phyloP scores from a whole-genome alignment of 169 alveolate genomes.

The Plasmodium adleri region DNA sequence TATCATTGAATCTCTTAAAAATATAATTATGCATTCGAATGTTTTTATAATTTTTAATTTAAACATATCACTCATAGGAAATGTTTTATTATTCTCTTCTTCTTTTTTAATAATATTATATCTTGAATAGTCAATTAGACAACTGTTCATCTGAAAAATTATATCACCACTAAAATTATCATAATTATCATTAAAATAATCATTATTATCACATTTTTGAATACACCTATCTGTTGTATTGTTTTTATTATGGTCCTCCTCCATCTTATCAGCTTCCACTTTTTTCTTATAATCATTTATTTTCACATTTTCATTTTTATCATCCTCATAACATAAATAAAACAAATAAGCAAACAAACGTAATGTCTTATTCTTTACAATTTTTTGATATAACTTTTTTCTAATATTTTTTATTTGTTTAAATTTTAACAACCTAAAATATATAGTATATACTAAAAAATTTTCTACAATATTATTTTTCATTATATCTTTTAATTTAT shows the following conservation, averaged over 20 bases:
- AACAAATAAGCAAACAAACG: conserved; percentile 65
- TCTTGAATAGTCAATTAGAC: too few species aligned
- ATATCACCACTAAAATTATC: neutral
- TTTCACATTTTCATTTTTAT: neutral
- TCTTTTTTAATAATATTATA: too few species aligned
- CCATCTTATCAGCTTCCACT: neutral
- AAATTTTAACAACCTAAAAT: conserved; percentile 54
- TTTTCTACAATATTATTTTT: conserved; percentile 17
- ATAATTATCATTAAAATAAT: too few species aligned
- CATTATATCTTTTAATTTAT: conserved; percentile 2
- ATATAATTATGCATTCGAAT: conserved; percentile 61
- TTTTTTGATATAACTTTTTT: conserved; percentile 42
- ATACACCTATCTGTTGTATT: neutral
- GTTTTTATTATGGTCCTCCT: neutral
- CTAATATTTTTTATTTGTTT: conserved; percentile 54
- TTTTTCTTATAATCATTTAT: neutral
- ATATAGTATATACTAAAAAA: conserved; percentile 43
- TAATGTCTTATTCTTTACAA: conserved; percentile 48
- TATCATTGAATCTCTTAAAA: conserved; percentile 57
- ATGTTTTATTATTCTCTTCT: too few species aligned
- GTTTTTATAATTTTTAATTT: conserved; percentile 55
- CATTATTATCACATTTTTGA: neutral
- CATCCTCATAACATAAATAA: conserved; percentile 62
- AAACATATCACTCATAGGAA: neutral
- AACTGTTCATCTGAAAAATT: too few species aligned